Base-by-base conservation (phyloP, 352 stramenopile species). In the Phytophthora foliorum region DNA sequence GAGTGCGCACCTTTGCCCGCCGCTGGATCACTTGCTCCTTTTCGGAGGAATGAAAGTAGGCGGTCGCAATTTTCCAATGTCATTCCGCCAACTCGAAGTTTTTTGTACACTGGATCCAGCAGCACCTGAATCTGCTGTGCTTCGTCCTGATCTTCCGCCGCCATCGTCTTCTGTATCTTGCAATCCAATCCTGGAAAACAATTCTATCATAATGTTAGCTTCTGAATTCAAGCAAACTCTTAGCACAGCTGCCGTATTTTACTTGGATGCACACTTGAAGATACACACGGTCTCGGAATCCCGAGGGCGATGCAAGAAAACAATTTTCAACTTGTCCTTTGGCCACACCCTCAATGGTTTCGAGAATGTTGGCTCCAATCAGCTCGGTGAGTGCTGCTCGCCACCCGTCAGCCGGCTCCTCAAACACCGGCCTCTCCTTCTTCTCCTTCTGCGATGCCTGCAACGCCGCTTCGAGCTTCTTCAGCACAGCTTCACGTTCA, bases 181-280 rank as follows among this genome's bases (percentile, higher is more conserved):
- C 84, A 93, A 48, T 95, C 82, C 2, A 95, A 64, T 10, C 78
- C 82, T 25, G 88, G 82, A 59, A 82, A 93, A 51, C 74, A 91
- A 45, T 84, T 80, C 84, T 93, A 44, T 27, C 21, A 17, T 11
- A 21, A 21, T 57, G 14, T 45, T 51, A 66, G 45, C 57, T 39
- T 57, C 24, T 36, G 32, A 53, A 2, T 8, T 21, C 9, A 25
- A 68, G 14, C 14, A 36, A 53, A 48, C 21, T 21, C 8, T 9
- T 25, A 21, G n/a, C 17, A 45, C 36, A 29, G 14, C 38, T 36
- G 42, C 38, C 13, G 13, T 46, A 46, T 45, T 52, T 27, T 54
- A 92, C 86, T 74, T 95, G 88, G 38, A 93, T 91, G 67, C 82
- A 93, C 29, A 91, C 72, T 65, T 92, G 81, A 22, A 93, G 66